These are phyloP conservation scores for Quercus gilva DNA, from an alignment of 306 rosid species.

Conservation along the genomic window DNA sequence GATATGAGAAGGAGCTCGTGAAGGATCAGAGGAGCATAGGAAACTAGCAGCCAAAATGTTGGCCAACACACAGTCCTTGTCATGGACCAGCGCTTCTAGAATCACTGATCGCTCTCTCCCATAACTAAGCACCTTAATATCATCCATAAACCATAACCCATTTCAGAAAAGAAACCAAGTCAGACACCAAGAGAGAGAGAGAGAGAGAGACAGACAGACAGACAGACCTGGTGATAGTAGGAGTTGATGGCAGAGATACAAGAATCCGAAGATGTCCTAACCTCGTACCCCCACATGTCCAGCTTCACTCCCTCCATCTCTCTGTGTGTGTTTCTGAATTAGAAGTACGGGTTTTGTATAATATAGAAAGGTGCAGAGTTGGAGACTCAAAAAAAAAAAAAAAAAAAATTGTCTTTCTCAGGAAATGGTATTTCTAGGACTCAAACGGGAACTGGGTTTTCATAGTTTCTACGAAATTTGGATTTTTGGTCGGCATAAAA, in stretches of 20 bases:
- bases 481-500: not conserved
- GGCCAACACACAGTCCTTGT: slow-evolving; percentile 72
- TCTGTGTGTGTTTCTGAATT: not conserved
- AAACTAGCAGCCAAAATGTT: slow-evolving; percentile 66
- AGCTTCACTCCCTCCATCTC: slow-evolving; percentile 53
- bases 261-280: slow-evolving; percentile 61
- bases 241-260: slow-evolving; percentile 75
- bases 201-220: not conserved
- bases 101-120: slow-evolving; percentile 82
- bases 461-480: not conserved
- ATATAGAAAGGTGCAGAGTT: not conserved
- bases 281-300: slow-evolving; percentile 67
- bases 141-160: slow-evolving; percentile 19
- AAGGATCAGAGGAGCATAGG: slow-evolving; percentile 50
- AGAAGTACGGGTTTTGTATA: not conserved
- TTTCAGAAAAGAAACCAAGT: slow-evolving; percentile 14
- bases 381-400: not conserved
- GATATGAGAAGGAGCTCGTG: slow-evolving; percentile 46
- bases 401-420: not conserved
- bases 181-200: not conserved
- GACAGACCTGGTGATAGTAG: slow-evolving; percentile 67
- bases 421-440: not conserved
- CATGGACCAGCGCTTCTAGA: slow-evolving; percentile 61
- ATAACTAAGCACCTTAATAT: slow-evolving; percentile 56
- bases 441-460: not conserved